phyloP scores from a whole-genome alignment of 768 basidiomycete species.

The Mycena sanguinolenta region DNA sequence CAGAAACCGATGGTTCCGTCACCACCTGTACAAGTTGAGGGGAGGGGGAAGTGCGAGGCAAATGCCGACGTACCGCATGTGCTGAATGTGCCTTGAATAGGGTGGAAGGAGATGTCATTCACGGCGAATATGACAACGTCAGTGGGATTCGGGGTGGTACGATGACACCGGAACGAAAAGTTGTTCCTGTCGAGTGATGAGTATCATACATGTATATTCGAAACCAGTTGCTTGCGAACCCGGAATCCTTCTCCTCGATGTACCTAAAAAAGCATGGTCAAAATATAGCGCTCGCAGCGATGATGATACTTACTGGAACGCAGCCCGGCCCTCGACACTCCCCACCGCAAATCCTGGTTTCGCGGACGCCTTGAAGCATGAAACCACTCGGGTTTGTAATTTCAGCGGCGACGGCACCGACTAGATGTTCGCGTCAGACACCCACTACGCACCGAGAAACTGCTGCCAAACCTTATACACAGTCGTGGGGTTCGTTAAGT shows the following conservation, averaged over 20 bases:
- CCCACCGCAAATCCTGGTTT: conserved; percentile 85
- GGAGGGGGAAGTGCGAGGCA: background rate
- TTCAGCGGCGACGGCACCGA: conserved; percentile 88
- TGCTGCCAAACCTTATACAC: conserved; percentile 83
- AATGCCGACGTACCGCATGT: conserved; percentile 71
- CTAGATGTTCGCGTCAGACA: conserved; percentile 51
- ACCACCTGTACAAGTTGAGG: conserved; percentile 60
- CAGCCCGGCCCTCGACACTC: conserved; percentile 92
- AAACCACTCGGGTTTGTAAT: conserved; percentile 90
- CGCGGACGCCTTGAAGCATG: conserved; percentile 80
- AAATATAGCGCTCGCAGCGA: background rate
- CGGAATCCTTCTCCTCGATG: conserved; percentile 84
- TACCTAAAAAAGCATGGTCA: conserved; percentile 62
- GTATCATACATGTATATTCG: background rate
- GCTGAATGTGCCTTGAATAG: conserved; percentile 85
- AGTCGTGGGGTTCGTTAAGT: conserved; percentile 84
- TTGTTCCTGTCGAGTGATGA: conserved; percentile 63
- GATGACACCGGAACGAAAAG: conserved; percentile 91
- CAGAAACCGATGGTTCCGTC: conserved; percentile 93
- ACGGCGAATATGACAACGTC: conserved; percentile 83
- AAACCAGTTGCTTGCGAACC: conserved; percentile 53
- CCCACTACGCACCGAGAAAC: background rate
- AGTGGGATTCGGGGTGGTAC: conserved; percentile 68
- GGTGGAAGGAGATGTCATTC: conserved; percentile 90
- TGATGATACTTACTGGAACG: conserved; percentile 80